phyloP scores from a whole-genome alignment of 345 rosid genomes.

The Populus tremula region DNA sequence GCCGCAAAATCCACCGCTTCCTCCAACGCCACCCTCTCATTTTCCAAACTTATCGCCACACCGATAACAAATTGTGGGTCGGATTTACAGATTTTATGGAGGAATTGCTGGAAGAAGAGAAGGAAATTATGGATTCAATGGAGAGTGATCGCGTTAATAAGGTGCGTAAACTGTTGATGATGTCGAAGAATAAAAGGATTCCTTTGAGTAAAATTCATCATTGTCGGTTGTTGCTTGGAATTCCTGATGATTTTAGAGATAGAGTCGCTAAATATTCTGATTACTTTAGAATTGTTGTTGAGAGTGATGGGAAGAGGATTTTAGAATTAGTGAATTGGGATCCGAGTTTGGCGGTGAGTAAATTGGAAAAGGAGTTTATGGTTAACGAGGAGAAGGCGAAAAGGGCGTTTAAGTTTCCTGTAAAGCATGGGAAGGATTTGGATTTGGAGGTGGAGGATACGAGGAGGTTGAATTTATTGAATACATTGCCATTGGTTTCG shows the following conservation, averaged over 20 bases:
- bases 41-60: constrained; percentile 58
- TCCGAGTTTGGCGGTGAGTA: constrained; percentile 56
- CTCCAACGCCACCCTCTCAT: constrained; percentile 63
- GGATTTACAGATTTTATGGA: constrained; percentile 77
- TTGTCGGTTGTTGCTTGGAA: constrained; percentile 64
- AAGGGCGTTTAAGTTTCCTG: constrained; percentile 61
- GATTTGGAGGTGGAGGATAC: constrained; percentile 50
- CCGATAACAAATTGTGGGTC: constrained; percentile 67
- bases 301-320: constrained; percentile 58
- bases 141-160: constrained; percentile 59
- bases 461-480: constrained; percentile 54
- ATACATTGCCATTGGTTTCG: constrained; percentile 73
- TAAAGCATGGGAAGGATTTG: constrained; percentile 67
- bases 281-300: constrained; percentile 49
- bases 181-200: constrained; percentile 65
- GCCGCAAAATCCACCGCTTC: constrained; percentile 64
- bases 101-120: constrained; percentile 59
- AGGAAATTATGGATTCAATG: constrained; percentile 46
- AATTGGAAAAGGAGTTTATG: constrained; percentile 58
- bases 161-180: constrained; percentile 72
- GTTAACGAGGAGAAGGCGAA: constrained; percentile 59
- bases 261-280: constrained; percentile 65
- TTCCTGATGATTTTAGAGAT: constrained; percentile 87
- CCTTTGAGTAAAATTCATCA: constrained; percentile 73
- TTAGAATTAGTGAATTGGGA: constrained; percentile 84